These are phyloP conservation scores for Magnusiomyces sp. DNA, from an alignment of 1,139 yeast genomes.

Conservation along the genomic window DNA sequence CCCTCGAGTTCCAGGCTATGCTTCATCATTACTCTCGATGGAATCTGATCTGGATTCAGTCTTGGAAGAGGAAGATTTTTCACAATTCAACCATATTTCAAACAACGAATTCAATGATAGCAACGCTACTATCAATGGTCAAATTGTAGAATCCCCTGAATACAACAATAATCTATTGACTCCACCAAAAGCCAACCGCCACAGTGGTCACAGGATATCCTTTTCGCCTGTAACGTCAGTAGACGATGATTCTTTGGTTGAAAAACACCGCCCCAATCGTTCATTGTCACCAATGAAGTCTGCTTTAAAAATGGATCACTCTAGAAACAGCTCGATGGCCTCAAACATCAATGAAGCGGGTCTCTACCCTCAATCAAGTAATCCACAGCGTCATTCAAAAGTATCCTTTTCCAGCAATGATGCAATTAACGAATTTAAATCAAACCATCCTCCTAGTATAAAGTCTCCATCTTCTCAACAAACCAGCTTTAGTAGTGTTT, in stretches of 20 bases:
- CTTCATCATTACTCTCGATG: constrained; percentile 25
- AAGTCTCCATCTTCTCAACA: not conserved
- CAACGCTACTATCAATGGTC: not conserved
- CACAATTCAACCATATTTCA: not conserved
- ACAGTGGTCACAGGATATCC: constrained; percentile 7
- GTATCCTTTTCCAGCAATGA: constrained; percentile 5
- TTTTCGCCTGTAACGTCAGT: constrained; percentile 9
- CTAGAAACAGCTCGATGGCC: constrained; percentile 15
- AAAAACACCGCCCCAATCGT: constrained; percentile 22
- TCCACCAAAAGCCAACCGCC: constrained; percentile 5
- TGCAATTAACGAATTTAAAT: constrained; percentile 5
- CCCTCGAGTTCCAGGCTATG: constrained; percentile 14
- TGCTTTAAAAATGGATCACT: constrained; percentile 24
- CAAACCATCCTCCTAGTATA: constrained; percentile 2
- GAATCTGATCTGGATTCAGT: constrained; percentile 32
- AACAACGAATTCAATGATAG: not conserved
- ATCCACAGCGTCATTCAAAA: constrained; percentile 2
- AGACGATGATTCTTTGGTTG: constrained; percentile 5
- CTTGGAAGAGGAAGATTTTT: constrained; percentile 24
- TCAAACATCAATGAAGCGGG: constrained; percentile 13
- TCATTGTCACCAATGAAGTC: constrained; percentile 28
- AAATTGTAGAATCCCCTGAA: constrained; percentile 5
- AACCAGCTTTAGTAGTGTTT: not conserved
- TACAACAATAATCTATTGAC: not conserved
- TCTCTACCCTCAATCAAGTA: not conserved